Base-by-base conservation (phyloP, 73 alveolate genomes). In the Paramecium caudatum region DNA sequence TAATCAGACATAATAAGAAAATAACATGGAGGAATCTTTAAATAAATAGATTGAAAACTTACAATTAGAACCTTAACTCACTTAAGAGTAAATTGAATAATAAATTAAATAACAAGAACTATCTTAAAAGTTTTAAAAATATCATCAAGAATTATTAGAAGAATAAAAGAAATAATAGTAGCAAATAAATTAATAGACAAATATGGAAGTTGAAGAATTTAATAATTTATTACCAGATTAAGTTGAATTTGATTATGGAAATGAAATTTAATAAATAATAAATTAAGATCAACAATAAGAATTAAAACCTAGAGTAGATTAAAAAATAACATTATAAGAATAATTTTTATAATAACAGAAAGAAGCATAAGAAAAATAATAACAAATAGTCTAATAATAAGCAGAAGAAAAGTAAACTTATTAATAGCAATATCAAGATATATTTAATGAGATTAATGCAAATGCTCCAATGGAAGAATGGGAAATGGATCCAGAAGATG, bases 321-420 rank as follows among this genome's bases (percentile, higher is more conserved):
- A 33, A 43, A 65, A 65, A 65, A 65, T 17, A 43, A n/a, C 4
- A 0, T 33, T 65, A 65, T 33, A 65, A 36, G 47, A 65, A 65
- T 65, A 33, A 65, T 33, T 65, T 33, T n/a, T 25, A 65, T 32
- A 15, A n/a, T 34, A 65, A 33, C 16, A 33, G 34, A 65, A 15
- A 65, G 83, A 65, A n/a, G 49, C 50, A 65, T 36, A 36, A 33
- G 55, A 36, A 65, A 65, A 65, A 65, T 65, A 65, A 32, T 3
- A 12, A 3, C 3, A 33, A 65, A 33, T n/a, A n/a, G n/a, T 65
- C 34, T 30, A 65, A 65, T 36, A 65, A 65, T 36, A 65, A n/a
- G 4, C 17, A 13, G 34, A 36, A 65, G 13, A 10, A 4, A 17
- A 65, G 34, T 43, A 25, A 32, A 65, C 45, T 23, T 55, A 55